Percentiles rank a stretch among this genome's conserved stretches.
phyloP scores from a whole-genome alignment of 345 rosid genomes.

The Clausena lansium region DNA sequence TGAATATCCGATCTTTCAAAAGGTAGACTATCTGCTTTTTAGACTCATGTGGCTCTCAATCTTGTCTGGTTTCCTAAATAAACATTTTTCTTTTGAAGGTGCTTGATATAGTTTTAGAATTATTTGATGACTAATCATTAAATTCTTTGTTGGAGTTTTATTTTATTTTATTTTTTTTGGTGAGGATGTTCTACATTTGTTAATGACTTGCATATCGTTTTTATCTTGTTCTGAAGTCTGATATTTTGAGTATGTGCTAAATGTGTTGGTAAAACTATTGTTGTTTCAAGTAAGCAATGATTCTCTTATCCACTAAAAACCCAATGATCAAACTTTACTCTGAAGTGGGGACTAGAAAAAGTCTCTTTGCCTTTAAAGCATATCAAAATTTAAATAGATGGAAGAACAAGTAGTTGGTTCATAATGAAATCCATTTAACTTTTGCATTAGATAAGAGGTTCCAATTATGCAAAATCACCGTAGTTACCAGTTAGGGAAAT shows the following conservation, averaged over 20 bases:
- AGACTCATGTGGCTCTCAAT: background rate
- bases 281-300: background rate
- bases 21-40: slow-evolving; percentile 38
- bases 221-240: background rate
- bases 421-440: too few species aligned
- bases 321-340: background rate
- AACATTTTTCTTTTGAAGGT: background rate
- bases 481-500: background rate
- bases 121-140: background rate
- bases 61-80: background rate
- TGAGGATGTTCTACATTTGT: too few species aligned
- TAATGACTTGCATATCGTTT: too few species aligned
- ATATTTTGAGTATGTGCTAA: background rate
- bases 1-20: slow-evolving; percentile 81
- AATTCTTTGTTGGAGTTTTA: background rate
- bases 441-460: too few species aligned
- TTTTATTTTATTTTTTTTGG: too few species aligned
- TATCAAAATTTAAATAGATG: too few species aligned
- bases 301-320: background rate
- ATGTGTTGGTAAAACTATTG: background rate
- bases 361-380: too few species aligned
- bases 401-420: too few species aligned
- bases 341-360: too few species aligned
- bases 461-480: too few species aligned
- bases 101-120: background rate